Conservation (phyloP, 306 rosid genomes). For the Acacia acuminata region DNA sequence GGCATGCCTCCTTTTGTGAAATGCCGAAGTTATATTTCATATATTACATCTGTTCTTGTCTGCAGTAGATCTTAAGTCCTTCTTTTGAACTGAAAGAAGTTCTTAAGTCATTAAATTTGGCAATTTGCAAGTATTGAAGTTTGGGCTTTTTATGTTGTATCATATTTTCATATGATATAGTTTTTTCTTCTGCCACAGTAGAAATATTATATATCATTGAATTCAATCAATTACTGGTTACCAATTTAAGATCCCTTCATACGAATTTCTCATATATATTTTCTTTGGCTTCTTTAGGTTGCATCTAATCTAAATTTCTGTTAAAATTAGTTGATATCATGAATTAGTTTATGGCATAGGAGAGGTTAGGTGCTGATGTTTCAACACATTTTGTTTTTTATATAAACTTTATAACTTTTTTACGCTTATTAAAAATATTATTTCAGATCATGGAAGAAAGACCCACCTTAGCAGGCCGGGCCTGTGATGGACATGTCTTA, state of each 20-base stretch:
- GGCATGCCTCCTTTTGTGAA: background rate
- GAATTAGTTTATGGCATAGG: conserved; percentile 15
- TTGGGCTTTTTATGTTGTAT: background rate
- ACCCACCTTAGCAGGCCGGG: conserved; percentile 37
- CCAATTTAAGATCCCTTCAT: background rate
- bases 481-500: conserved; percentile 47
- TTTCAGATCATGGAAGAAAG: conserved; percentile 53
- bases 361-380: background rate
- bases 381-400: background rate
- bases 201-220: background rate
- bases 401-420: background rate
- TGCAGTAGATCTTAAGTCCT: background rate
- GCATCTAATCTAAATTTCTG: conserved; percentile 19
- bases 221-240: background rate
- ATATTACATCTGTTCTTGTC: background rate
- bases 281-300: conserved; percentile 7
- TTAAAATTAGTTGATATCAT: conserved; percentile 7
- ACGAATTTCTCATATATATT: background rate
- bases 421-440: conserved; percentile 16
- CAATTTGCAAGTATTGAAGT: background rate
- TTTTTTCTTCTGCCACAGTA: background rate
- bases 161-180: background rate
- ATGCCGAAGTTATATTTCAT: background rate
- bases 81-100: background rate
- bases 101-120: background rate